phyloP scores from a whole-genome alignment of 2,329 filamentous ascomycete species.

The Fusarium metavorans region DNA sequence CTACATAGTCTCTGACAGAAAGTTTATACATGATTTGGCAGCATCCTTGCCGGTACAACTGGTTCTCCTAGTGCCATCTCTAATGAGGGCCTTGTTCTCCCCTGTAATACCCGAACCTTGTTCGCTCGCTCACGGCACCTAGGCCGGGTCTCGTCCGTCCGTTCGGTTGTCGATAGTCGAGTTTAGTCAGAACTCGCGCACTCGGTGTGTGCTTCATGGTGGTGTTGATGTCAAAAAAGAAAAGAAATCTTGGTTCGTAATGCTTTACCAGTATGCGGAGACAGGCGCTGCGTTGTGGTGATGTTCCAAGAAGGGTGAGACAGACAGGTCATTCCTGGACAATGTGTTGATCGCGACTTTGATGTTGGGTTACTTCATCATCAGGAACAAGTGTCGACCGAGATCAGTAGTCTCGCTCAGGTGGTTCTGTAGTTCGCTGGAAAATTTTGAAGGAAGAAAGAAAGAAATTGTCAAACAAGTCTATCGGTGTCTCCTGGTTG shows the following conservation, averaged over 20 bases:
- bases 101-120: neutral
- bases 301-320: neutral
- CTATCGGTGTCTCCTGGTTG: neutral
- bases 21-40: neutral
- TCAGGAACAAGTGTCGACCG: neutral
- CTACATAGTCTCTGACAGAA: neutral
- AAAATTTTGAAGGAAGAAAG: neutral
- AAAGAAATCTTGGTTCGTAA: no score
- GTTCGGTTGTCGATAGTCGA: neutral
- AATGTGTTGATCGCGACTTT: neutral
- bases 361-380: neutral
- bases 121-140: neutral
- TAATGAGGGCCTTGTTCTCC: neutral
- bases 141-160: neutral
- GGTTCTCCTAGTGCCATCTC: neutral
- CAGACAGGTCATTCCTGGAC: neutral
- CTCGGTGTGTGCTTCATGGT: neutral
- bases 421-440: neutral
- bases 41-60: neutral
- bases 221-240: neutral
- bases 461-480: neutral
- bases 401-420: neutral
- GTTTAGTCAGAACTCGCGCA: neutral
- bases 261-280: neutral
- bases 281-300: neutral